Evolutionary conservation across 2,329 filamentous ascomycete species (phyloP), one percentile per base, ranked within the genome.

Genomic region (Botrytis porri): DNA sequence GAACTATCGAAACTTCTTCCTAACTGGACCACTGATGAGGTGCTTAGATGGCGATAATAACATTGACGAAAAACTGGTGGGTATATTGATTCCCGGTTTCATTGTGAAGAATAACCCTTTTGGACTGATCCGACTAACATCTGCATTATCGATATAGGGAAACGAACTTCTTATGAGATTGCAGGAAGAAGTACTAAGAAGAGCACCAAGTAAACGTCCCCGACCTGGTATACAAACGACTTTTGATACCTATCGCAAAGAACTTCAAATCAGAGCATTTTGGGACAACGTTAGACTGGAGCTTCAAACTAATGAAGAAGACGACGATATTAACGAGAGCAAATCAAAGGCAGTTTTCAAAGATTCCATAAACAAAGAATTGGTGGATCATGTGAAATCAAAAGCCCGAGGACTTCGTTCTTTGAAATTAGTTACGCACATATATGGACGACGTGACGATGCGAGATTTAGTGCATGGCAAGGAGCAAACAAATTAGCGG

Each of bases 261-360:
- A 73, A 45, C 43, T 74, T 18, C 48, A 76, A 60, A 64, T 63
- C 29, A 75, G 75, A 72, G 72, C 72, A 20, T 78, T 75, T 70
- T 79, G 77, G 77, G 72, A 74, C 9, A 71, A 76, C 22, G 43
- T 78, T 25, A 75, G 76, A 64, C 69, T 41, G 48, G 51, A 75
- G 16, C 62, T 79, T 35, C 69, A 62, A 41, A 70, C 43, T 59
- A 48, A 73, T 48, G 59, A 70, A 43, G 71, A 70, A 20, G 66
- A 72, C 20, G 43, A 63, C 4, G 9, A 54, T 20, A 8, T 29
- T 29, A 4, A 66, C 37, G 64, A 54, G 16, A 67, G 64, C 64
- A 41, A 54, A 54, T 67, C 45, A 51, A 67, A 18, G 12, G 4
- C 7, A 22, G 5, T 10, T 12, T 29, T n/a, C 25, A 25, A 67